These are phyloP conservation scores for Dryas integrifolia DNA, from an alignment of 331 rosid species.

Conservation along the genomic window DNA sequence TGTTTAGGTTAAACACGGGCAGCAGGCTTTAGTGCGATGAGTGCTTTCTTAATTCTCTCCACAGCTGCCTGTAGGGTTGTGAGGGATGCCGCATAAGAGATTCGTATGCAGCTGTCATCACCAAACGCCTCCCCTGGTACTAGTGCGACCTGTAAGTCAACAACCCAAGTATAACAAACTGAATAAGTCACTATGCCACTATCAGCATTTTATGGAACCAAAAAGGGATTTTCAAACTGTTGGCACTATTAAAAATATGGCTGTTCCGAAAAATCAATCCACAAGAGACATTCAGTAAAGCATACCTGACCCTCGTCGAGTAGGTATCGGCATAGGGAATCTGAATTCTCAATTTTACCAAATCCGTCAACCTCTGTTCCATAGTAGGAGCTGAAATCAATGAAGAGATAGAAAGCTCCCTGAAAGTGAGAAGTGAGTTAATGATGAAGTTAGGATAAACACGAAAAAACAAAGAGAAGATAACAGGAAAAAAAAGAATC, in stretches of 20 bases:
- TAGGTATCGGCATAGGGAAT: slow-evolving; percentile 74
- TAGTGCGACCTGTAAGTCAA: slow-evolving; percentile 66
- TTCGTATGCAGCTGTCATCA: slow-evolving; percentile 73
- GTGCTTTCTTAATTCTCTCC: slow-evolving; percentile 74
- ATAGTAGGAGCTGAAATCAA: slow-evolving; percentile 78
- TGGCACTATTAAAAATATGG: background rate
- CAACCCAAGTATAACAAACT: slow-evolving; percentile 5
- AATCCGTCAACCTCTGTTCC: slow-evolving; percentile 81
- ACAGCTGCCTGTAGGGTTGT: slow-evolving; percentile 67
- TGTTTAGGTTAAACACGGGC: slow-evolving; percentile 34
- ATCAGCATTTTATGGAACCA: background rate
- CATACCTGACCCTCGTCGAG: slow-evolving; percentile 87
- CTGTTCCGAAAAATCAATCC: background rate
- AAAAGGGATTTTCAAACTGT: slow-evolving; percentile 1
- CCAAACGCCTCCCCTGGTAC: slow-evolving; percentile 94
- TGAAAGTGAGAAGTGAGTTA: slow-evolving; percentile 29
- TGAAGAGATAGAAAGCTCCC: slow-evolving; percentile 96
- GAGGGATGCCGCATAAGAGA: slow-evolving; percentile 83
- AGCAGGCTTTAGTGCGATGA: slow-evolving; percentile 40
- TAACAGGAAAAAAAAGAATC: background rate
- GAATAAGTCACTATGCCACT: background rate
- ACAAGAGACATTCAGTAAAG: background rate
- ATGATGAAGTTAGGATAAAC: background rate
- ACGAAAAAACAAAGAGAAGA: background rate
- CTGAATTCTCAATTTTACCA: slow-evolving; percentile 72